These are phyloP conservation scores for Cladosporium sp. DNA, from an alignment of 2,329 filamentous ascomycete species.

Conservation along the genomic window DNA sequence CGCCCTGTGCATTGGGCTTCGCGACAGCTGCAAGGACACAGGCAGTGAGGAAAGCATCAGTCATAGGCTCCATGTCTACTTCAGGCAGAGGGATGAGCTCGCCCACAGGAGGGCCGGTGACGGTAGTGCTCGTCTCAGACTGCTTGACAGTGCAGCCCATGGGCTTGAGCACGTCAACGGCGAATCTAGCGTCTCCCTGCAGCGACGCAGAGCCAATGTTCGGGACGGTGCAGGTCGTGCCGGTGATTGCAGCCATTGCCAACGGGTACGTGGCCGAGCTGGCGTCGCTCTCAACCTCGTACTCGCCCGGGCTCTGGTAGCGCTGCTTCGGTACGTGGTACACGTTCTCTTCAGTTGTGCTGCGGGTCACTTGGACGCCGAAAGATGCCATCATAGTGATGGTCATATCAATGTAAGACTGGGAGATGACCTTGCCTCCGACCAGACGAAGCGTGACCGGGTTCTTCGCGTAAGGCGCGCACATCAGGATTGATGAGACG, in stretches of 20 bases:
- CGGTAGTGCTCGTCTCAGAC: constrained; percentile 79
- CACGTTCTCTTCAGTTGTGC: constrained; percentile 75
- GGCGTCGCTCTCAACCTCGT: constrained; percentile 92
- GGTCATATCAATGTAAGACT: constrained; percentile 98
- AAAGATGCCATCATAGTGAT: constrained; percentile 96
- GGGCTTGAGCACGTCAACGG: constrained; percentile 78
- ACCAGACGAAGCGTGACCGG: constrained; percentile 86
- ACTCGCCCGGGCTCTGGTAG: constrained; percentile 80
- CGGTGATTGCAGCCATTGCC: constrained; percentile 90
- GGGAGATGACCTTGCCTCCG: constrained; percentile 96
- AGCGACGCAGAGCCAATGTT: constrained; percentile 92
- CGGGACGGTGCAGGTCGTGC: constrained; percentile 90
- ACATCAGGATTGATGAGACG: constrained; percentile 95
- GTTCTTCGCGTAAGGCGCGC: constrained; percentile 91
- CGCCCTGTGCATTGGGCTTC: constrained; percentile 57
- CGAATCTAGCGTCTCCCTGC: constrained; percentile 93
- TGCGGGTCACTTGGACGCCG: constrained; percentile 74
- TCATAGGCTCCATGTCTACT: constrained; percentile 99
- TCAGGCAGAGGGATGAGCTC: constrained; percentile 69
- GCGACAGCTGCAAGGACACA: constrained; percentile 90
- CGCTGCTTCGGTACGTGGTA: constrained; percentile 86
- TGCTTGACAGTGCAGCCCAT: constrained; percentile 95
- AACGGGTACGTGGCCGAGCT: constrained; percentile 96
- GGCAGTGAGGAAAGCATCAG: constrained; percentile 96
- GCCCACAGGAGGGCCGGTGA: constrained; percentile 78